Conservation (phyloP, 2,329 filamentous ascomycete genomes). For the Ophiocordyceps polyrhachis-furcata region DNA sequence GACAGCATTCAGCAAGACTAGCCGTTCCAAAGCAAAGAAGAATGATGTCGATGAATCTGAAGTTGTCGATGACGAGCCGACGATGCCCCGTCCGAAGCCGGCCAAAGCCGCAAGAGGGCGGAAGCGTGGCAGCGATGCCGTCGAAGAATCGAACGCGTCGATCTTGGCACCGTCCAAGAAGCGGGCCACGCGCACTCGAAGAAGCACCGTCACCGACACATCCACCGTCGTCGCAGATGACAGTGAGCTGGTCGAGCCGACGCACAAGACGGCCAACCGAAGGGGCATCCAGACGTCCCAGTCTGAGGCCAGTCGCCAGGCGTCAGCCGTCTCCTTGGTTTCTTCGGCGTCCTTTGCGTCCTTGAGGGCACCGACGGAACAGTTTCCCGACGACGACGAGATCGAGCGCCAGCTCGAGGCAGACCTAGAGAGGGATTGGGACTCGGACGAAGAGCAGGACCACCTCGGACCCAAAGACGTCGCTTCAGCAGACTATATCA, state of each 20-base stretch:
- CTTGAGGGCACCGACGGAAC: conserved; percentile 16
- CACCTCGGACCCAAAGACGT: conserved; percentile 26
- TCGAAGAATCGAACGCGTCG: conserved; percentile 27
- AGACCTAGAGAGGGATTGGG: conserved; percentile 37
- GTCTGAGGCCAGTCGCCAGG: conserved; percentile 11
- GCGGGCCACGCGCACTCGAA: conserved; percentile 31
- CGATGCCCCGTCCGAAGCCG: conserved; percentile 11
- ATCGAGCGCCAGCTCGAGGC: conserved; percentile 47
- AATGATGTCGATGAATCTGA: conserved; percentile 19
- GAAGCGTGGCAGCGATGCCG: conserved; percentile 44
- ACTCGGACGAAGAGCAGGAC: conserved; percentile 27
- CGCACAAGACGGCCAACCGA: conserved; percentile 6
- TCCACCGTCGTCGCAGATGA: conserved; percentile 21
- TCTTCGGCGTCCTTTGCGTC: conserved; percentile 33
- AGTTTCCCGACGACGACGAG: conserved; percentile 40
- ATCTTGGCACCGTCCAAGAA: conserved; percentile 36
- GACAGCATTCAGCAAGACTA: conserved; percentile 22
- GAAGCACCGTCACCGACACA: conserved; percentile 23
- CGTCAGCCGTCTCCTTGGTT: conserved; percentile 20
- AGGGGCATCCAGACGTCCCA: conserved; percentile 26
- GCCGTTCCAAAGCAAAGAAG: conserved; percentile 26
- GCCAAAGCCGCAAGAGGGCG: conserved; percentile 30
- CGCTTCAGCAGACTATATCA: conserved; percentile 23
- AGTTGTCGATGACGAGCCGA: conserved; percentile 4
- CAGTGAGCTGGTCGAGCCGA: conserved; percentile 19